A percentile compares a stretch with the other conserved stretches of the same genome.
phyloP scores from a whole-genome alignment of 139 green algal species.

The Chlorella ohadii region DNA sequence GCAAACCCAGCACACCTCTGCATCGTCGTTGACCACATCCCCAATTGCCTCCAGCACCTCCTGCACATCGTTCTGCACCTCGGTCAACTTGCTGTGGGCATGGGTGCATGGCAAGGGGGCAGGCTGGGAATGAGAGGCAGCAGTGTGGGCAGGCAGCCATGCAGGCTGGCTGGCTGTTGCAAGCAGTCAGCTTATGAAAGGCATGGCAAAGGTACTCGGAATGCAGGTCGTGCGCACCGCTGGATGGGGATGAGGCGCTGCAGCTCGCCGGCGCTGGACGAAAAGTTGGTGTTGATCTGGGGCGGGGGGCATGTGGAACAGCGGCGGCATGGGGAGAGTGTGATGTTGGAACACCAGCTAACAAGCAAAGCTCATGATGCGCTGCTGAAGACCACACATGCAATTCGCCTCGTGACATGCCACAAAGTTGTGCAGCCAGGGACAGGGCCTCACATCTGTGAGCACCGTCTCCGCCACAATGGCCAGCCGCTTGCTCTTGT shows the following conservation, averaged over 20 bases:
- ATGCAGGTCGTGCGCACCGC: constrained; percentile 37
- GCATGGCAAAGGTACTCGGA: too few species aligned
- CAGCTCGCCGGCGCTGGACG: constrained; percentile 44
- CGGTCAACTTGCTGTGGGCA: constrained; percentile 55
- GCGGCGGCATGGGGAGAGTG: too few species aligned
- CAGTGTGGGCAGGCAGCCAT: too few species aligned
- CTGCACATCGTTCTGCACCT: constrained; percentile 63
- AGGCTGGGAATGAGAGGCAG: background rate
- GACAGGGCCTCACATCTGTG: background rate
- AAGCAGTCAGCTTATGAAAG: too few species aligned
- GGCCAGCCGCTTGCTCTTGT: constrained; percentile 44
- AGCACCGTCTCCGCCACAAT: constrained; percentile 60
- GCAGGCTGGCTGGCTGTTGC: too few species aligned
- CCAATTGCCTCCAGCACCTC: constrained; percentile 56
- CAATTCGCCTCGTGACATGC: too few species aligned
- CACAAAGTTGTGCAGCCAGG: too few species aligned
- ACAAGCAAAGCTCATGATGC: too few species aligned
- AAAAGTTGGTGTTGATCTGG: constrained; percentile 54
- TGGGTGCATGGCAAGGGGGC: background rate
- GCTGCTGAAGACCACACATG: too few species aligned
- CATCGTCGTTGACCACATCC: constrained; percentile 48
- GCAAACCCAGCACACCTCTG: background rate
- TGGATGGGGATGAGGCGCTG: constrained; percentile 64
- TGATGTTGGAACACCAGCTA: too few species aligned
- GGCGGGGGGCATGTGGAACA: background rate